Evolutionary conservation across 148 eudicot genomes (phyloP), one percentile per base, ranked within the genome.

Genomic region (Vaccinium macrocarpon): DNA sequence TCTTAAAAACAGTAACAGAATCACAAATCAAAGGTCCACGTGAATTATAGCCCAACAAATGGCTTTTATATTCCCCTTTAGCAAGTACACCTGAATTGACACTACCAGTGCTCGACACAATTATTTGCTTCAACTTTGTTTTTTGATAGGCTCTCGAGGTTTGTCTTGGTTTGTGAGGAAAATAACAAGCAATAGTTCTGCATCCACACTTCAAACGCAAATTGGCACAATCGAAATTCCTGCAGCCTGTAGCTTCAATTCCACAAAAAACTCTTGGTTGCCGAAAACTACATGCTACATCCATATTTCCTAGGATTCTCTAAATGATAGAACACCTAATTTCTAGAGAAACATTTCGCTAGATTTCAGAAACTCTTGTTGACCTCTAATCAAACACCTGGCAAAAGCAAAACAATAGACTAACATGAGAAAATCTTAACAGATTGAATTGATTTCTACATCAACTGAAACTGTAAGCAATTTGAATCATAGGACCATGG

Each of bases 271-370:
- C 84, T 87, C 73, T 88, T 18, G 94, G 89, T 82, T 87, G 95
- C 84, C 85, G 88, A 78, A 95, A 86, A 90, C 92, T 86, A 89
- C 88, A 92, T 16, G 90, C 87, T 50, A 87, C 66, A 14, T 95
- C 96, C 98, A 95, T 92, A 77, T 35, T 15, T 52, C 55, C 83
- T 50, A 14, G 68, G 8, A 32, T 46, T 57, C 75, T 70, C 46
- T 68, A 51, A 51, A n/a, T 12, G 19, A 75, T 84, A 79, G 62
- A 52, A 73, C 25, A 52, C 29, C 9, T 53, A 55, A 46, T n/a
- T 25, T 73, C 72, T 64, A 64, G 71, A 13, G 70, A 79, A n/a
- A 27, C 25, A 32, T 55, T n/a, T 18, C 50, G 75, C 48, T 29
- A 35, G 62, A 75, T 2, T 79, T 82, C 52, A 76, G 48, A 68